These are phyloP conservation scores for Globisporangium paddicum DNA, from an alignment of 352 stramenopile genomes.

Conservation along the genomic window DNA sequence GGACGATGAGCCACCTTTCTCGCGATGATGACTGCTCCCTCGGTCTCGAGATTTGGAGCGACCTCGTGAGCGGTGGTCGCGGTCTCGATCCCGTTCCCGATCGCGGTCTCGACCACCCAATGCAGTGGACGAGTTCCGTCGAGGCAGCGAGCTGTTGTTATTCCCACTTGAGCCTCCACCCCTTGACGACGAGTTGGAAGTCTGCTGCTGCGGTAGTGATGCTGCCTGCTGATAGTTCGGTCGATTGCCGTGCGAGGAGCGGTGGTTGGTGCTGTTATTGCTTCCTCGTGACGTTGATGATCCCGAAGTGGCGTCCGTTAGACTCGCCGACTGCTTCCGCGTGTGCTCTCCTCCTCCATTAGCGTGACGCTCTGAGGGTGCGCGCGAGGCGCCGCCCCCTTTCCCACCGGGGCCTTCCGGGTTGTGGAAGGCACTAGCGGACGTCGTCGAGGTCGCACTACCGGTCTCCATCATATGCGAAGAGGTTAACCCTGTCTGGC, in stretches of 20 bases:
- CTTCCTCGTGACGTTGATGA: conserved; percentile 13
- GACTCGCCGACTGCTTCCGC: conserved; percentile 8
- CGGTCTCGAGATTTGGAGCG: conserved; percentile 41
- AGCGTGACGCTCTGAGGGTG: conserved; percentile 7
- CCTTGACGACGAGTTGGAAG: conserved; percentile 3
- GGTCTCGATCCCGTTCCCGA: conserved; percentile 24
- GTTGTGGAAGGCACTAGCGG: conserved; percentile 10
- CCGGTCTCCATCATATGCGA: conserved; percentile 17
- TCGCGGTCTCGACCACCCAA: conserved; percentile 9
- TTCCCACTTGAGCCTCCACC: conserved; percentile 1
- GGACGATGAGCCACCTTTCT: conserved; percentile 10
- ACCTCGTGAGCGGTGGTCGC: conserved; percentile 27
- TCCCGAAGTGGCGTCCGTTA: conserved; percentile 5
- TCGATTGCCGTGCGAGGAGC: conserved; percentile 4
- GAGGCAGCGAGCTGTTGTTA: conserved; percentile 22
- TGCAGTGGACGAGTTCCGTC: conserved; percentile 44
- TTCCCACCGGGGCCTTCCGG: conserved; percentile 1
- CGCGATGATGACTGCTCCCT: conserved; percentile 13
- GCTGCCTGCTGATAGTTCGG: conserved; percentile 13
- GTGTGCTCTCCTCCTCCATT: conserved; percentile 8
- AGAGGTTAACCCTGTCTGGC: conserved; percentile 3
- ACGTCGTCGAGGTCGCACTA: conserved; percentile 8
- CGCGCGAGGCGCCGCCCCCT: conserved; percentile 1
- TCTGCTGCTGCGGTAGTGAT: conserved; percentile 15
- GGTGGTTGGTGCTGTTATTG: conserved; percentile 14